Evolutionary conservation across 1,139 yeast species (phyloP).

Genomic region (Saccharomyces hybrid): DNA sequence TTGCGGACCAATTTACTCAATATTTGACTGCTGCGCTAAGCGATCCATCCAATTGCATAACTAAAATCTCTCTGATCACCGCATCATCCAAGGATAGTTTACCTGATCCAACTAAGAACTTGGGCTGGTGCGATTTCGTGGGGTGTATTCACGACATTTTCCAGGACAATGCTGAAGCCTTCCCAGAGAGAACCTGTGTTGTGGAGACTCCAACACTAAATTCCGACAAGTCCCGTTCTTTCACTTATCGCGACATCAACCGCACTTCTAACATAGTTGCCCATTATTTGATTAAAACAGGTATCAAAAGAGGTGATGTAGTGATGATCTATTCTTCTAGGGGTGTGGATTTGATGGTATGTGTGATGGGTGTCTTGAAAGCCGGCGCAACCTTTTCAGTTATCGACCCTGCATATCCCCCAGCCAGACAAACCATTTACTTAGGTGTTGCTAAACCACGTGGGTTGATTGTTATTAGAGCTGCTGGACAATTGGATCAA

Average conservation of each 20-base stretch:
- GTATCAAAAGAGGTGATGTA: constrained; percentile 84
- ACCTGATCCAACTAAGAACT: constrained; percentile 82
- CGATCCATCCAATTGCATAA: constrained; percentile 40
- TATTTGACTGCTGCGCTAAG: constrained; percentile 38
- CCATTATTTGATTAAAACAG: constrained; percentile 72
- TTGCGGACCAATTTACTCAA: constrained; percentile 66
- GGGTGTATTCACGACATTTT: constrained; percentile 97
- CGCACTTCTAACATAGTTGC: constrained; percentile 94
- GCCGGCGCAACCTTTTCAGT: constrained; percentile 99
- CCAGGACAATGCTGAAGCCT: constrained; percentile 69
- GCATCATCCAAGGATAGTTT: constrained; percentile 47
- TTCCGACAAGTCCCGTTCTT: constrained; percentile 53
- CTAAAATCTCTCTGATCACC: constrained; percentile 64
- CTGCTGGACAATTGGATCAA: constrained; percentile 77
- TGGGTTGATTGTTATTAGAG: constrained; percentile 80
- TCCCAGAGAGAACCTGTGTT: constrained; percentile 84
- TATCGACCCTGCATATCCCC: constrained; percentile 98
- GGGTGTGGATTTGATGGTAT: constrained; percentile 93
- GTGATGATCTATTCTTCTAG: constrained; percentile 97
- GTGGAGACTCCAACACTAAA: constrained; percentile 75
- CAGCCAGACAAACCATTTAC: constrained; percentile 91
- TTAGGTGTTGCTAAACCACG: constrained; percentile 87
- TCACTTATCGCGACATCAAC: constrained; percentile 78
- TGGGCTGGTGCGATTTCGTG: constrained; percentile 85
- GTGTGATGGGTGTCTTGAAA: constrained; percentile 94